These are phyloP conservation scores for Serendipita indica DNA, from an alignment of 768 basidiomycete genomes.

Conservation along the genomic window DNA sequence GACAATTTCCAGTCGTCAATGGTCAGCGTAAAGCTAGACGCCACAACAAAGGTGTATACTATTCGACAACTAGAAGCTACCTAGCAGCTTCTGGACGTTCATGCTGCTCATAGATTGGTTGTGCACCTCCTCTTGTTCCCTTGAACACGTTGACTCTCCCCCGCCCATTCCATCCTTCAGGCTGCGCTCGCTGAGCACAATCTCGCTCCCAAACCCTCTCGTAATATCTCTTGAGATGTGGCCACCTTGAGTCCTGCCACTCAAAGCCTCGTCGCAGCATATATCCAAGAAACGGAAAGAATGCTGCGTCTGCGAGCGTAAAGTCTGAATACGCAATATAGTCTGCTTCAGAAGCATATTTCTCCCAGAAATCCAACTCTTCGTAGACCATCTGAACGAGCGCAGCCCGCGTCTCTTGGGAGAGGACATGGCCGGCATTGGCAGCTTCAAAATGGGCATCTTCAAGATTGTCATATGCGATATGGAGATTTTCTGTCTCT, in stretches of 20 bases:
- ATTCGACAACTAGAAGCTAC: neutral
- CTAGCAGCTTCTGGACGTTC: neutral
- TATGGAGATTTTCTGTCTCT: neutral
- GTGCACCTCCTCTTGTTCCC: constrained; percentile 4
- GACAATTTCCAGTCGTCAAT: neutral
- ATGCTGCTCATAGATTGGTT: neutral
- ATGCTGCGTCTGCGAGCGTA: constrained; percentile 3
- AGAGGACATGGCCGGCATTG: neutral
- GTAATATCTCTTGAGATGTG: constrained; percentile 2
- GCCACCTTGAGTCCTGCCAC: neutral
- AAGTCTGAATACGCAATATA: neutral
- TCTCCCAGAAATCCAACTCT: constrained; percentile 7
- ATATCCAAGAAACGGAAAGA: constrained; percentile 5
- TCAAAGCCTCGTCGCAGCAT: constrained; percentile 3
- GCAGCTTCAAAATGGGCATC: neutral
- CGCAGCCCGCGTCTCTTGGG: neutral
- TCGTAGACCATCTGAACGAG: neutral
- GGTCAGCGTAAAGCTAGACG: neutral
- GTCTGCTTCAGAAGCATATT: neutral
- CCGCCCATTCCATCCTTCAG: constrained; percentile 2
- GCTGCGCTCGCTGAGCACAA: constrained; percentile 4
- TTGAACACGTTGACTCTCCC: neutral
- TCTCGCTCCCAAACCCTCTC: neutral
- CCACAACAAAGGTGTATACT: neutral
- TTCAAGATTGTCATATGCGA: neutral